phyloP scores from a whole-genome alignment of 2,329 filamentous ascomycete genomes.

The Anisogramma anomala region DNA sequence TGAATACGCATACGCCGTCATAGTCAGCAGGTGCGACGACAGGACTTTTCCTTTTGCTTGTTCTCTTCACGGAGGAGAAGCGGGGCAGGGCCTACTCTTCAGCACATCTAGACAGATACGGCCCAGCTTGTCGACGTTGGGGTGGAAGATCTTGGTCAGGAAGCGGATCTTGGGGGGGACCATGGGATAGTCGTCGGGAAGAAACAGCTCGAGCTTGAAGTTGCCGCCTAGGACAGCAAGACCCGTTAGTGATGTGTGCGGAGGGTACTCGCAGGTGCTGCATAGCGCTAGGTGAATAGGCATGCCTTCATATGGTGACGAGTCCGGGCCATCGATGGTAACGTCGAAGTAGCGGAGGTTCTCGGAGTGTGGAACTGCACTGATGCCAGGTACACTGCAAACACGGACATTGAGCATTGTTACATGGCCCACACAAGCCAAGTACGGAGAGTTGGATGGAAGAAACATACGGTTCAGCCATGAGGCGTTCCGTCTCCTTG shows the following conservation, averaged over 20 bases:
- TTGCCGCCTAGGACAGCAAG: constrained; percentile 48
- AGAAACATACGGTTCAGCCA: constrained; percentile 79
- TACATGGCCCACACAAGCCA: no score
- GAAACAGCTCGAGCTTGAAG: constrained; percentile 94
- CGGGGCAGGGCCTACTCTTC: constrained; percentile 60
- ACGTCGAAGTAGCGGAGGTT: constrained; percentile 98
- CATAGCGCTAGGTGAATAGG: no score
- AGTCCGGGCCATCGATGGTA: constrained; percentile 80
- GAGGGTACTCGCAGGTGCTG: no score
- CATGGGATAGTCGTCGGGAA: constrained; percentile 99
- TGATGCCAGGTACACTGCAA: constrained; percentile 85
- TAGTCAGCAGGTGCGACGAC: no score
- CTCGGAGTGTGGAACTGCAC: constrained; percentile 88
- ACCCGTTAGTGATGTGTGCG: background rate
- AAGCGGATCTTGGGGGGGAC: constrained; percentile 97
- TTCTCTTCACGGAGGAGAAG: no score
- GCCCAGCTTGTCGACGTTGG: constrained; percentile 95
- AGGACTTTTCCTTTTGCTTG: no score
- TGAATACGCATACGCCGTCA: no score
- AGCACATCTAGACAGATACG: constrained; percentile 95
- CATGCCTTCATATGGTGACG: constrained; percentile 89
- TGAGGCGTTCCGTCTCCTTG: constrained; percentile 95
- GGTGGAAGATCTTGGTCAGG: constrained; percentile 97
- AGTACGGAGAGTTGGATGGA: no score
- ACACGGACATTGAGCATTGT: constrained; percentile 3